These are phyloP conservation scores for Phytophthora sp. DNA, from an alignment of 352 stramenopile species.

Conservation along the genomic window DNA sequence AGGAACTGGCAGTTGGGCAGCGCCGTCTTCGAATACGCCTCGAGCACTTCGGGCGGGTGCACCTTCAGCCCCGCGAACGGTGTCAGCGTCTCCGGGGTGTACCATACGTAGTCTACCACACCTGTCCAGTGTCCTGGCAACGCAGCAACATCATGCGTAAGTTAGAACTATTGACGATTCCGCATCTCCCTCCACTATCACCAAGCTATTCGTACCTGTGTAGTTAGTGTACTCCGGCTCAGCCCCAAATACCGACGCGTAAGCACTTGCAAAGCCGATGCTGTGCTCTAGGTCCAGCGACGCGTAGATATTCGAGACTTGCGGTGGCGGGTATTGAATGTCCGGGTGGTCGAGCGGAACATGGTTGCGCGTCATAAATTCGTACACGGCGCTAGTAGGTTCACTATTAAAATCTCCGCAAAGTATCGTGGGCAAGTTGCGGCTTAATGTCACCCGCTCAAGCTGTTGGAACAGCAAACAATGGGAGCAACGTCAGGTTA, in stretches of 20 bases:
- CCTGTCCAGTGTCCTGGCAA: slow-evolving; percentile 92
- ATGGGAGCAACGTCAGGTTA: neutral
- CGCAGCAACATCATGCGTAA: slow-evolving; percentile 1
- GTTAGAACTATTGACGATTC: neutral
- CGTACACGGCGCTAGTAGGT: slow-evolving; percentile 96
- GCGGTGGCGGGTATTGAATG: slow-evolving; percentile 75
- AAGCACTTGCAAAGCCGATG: slow-evolving; percentile 94
- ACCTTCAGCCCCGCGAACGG: slow-evolving; percentile 95
- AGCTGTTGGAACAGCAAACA: slow-evolving; percentile 45
- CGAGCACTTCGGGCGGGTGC: slow-evolving; percentile 90
- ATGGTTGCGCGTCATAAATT: slow-evolving; percentile 94
- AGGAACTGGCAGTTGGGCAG: slow-evolving; percentile 96
- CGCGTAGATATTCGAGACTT: slow-evolving; percentile 77
- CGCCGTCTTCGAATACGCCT: slow-evolving; percentile 88
- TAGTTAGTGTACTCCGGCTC: slow-evolving; percentile 99
- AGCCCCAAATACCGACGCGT: slow-evolving; percentile 94
- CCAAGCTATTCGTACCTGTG: slow-evolving; percentile 66
- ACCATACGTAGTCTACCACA: slow-evolving; percentile 99
- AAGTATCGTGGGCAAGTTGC: slow-evolving; percentile 94
- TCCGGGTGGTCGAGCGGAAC: slow-evolving; percentile 91
- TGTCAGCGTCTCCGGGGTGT: slow-evolving; percentile 92
- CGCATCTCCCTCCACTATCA: neutral
- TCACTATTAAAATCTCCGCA: slow-evolving; percentile 99
- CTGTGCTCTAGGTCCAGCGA: slow-evolving; percentile 91
- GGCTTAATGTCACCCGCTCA: slow-evolving; percentile 67